Percentiles rank a stretch among this genome's conserved stretches.
Evolutionary conservation across 306 rosid genomes (phyloP).

Genomic region (Glycine latifolia): DNA sequence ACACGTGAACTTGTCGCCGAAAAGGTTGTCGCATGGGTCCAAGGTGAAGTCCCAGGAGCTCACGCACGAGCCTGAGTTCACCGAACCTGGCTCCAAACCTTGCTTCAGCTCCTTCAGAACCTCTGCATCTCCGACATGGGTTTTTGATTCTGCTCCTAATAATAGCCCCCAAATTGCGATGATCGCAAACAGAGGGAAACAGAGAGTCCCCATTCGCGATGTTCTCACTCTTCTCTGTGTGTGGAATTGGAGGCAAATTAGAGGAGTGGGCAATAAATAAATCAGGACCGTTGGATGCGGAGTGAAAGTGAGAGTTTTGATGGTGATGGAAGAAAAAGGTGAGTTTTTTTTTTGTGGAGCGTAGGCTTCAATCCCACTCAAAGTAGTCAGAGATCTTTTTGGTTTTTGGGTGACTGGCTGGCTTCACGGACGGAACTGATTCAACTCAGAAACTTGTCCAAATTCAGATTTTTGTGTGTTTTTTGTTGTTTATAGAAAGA

Average conservation of each 20-base stretch:
- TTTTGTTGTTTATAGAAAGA: background rate
- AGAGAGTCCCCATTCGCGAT: conserved; percentile 49
- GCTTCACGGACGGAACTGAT: conserved; percentile 52
- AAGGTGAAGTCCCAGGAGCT: conserved; percentile 77
- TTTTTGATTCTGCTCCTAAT: conserved; percentile 50
- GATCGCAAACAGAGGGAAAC: conserved; percentile 30
- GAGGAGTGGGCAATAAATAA: background rate
- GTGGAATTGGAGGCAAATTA: background rate
- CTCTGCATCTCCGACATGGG: conserved; percentile 64
- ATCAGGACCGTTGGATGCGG: background rate
- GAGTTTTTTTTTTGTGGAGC: background rate
- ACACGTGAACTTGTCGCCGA: conserved; percentile 72
- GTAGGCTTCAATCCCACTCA: too few relatives aligned
- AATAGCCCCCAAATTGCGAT: conserved; percentile 4
- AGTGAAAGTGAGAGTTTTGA: conserved; percentile 5
- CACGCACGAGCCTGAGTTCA: conserved; percentile 69
- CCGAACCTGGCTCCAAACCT: conserved; percentile 53
- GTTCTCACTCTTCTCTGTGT: background rate
- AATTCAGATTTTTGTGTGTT: background rate
- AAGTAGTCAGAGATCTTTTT: conserved; percentile 43
- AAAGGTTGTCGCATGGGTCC: conserved; percentile 87
- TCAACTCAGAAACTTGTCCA: conserved; percentile 33
- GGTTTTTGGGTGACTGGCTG: conserved; percentile 1
- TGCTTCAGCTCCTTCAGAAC: conserved; percentile 66
- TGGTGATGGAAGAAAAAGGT: conserved; percentile 16